Conservation (phyloP, 2,329 filamentous ascomycete species). For the Fusarium sp. region DNA sequence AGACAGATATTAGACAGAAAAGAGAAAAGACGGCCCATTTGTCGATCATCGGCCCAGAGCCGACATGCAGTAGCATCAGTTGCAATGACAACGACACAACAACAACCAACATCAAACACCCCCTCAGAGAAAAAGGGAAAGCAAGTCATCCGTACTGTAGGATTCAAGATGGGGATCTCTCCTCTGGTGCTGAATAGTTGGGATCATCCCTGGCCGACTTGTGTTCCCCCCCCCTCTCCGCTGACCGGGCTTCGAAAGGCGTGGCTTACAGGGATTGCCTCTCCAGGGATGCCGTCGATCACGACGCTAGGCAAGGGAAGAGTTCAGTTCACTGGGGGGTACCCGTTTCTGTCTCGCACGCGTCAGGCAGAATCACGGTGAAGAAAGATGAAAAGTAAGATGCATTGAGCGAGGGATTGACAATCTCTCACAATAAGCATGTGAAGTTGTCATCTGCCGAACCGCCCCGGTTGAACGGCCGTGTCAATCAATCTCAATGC, state of each 20-base stretch:
- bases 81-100: background rate
- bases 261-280: constrained; percentile 30
- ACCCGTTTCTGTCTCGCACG: background rate
- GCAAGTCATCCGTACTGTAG: background rate
- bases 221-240: background rate
- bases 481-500: background rate
- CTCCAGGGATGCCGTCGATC: constrained; percentile 40
- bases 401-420: background rate
- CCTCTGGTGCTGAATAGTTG: background rate
- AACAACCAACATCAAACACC: background rate
- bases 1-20: background rate
- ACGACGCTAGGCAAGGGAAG: constrained; percentile 31
- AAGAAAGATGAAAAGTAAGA: background rate
- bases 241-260: constrained; percentile 7
- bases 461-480: background rate
- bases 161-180: constrained; percentile 1
- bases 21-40: background rate
- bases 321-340: no score
- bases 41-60: background rate
- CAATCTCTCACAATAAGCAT: background rate
- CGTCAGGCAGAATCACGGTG: background rate
- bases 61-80: background rate
- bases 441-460: background rate
- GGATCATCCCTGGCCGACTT: background rate
- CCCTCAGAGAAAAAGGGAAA: background rate